Evolutionary conservation across 2,329 filamentous ascomycete species (phyloP), one percentile per base, ranked within the genome.

Genomic region (Ophiostoma fasciatum): DNA sequence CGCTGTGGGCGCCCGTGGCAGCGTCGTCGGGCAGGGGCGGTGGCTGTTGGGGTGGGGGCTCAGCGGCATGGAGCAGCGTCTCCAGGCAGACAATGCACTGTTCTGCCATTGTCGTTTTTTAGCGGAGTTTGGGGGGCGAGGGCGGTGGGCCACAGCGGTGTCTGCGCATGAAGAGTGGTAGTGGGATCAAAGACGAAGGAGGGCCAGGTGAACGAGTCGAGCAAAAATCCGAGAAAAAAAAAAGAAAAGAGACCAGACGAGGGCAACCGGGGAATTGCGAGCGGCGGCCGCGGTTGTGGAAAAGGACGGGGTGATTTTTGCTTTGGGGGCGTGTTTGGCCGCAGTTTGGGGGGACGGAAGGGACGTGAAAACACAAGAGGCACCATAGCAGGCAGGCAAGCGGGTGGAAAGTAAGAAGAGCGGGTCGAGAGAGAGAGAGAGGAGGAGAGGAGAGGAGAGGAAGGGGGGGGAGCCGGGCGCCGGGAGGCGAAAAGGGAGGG

Each of bases 61-160:
- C 50, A 40, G 38, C 40, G 40, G 49, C 46, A 44, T 55, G 54
- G 43, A 78, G 41, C 31, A 45, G 61, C 52, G 66, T 67, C 51
- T 78, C 74, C 53, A 78, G 64, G 64, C 74, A 78, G 58, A 78
- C 72, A 57, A 78, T 78, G 61, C 73, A 78, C 62, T 76, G 71
- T 59, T 78, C 74, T 60, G 71, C 64, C 61, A 64, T 64, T 46
- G 35, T 39, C 61, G 64, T 64, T 46, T 33, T 39, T 38, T 28
- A 38, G 37, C 36, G 37, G 40, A 33, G 21, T 33, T 31, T 31
- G 32, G 25, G 39, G 27, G 34, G 31, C 32, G 18, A 33, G 28
- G 29, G 36, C 33, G 42, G n/a, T n/a, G n/a, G n/a, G n/a, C n/a
- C n/a, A n/a, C n/a, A n/a, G n/a, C n/a, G n/a, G n/a, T n/a, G n/a